Evolutionary conservation across 2,329 filamentous ascomycete species (phyloP).

Genomic region (Epichloe baconii): DNA sequence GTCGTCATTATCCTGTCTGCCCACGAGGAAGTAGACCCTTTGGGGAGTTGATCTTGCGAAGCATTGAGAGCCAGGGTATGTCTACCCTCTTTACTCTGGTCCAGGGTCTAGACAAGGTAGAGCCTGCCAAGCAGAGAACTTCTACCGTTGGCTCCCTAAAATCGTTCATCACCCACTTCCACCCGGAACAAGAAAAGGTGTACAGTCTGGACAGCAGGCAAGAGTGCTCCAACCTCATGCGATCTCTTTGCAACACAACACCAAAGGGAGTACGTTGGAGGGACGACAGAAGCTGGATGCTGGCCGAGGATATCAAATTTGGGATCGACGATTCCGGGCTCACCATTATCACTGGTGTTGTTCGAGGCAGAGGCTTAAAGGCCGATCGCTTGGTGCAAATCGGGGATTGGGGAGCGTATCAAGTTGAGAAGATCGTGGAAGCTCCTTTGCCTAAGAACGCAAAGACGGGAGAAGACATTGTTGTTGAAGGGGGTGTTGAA

Average conservation of each 20-base stretch:
- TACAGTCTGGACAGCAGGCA: slow-evolving; percentile 79
- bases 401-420: slow-evolving; percentile 87
- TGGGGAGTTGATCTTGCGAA: slow-evolving; percentile 73
- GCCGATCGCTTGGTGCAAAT: slow-evolving; percentile 82
- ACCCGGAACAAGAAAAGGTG: slow-evolving; percentile 82
- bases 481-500: slow-evolving; percentile 45
- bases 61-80: slow-evolving; percentile 85
- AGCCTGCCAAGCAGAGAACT: slow-evolving; percentile 64
- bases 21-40: slow-evolving; percentile 66
- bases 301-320: slow-evolving; percentile 73
- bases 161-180: slow-evolving; percentile 89
- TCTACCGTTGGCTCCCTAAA: slow-evolving; percentile 73
- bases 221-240: slow-evolving; percentile 81
- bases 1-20: slow-evolving; percentile 77
- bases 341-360: slow-evolving; percentile 68
- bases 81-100: slow-evolving; percentile 84
- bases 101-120: slow-evolving; percentile 63
- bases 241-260: slow-evolving; percentile 79
- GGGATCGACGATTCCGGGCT: slow-evolving; percentile 44
- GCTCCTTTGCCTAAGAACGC: slow-evolving; percentile 52
- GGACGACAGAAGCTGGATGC: slow-evolving; percentile 91
- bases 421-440: slow-evolving; percentile 77
- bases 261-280: slow-evolving; percentile 94
- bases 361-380: slow-evolving; percentile 77
- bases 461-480: slow-evolving; percentile 51